Conservation (phyloP, 2,329 filamentous ascomycete species). For the Claviceps sp. region DNA sequence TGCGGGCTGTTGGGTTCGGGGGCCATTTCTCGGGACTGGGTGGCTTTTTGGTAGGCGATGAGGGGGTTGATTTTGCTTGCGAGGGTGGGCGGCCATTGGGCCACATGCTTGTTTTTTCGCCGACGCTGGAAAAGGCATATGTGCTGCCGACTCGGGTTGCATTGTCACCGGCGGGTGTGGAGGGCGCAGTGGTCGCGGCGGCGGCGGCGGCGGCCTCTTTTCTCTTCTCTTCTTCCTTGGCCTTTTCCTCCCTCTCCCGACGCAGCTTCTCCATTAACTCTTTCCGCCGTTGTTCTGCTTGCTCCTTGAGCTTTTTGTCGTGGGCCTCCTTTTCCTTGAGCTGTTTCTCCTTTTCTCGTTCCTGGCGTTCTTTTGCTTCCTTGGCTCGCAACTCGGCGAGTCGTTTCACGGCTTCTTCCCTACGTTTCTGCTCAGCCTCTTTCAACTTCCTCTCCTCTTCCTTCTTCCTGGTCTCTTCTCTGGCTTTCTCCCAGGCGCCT, state of each 20-base stretch:
- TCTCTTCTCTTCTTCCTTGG: slow-evolving; percentile 29
- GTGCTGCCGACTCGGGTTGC: slow-evolving; percentile 31
- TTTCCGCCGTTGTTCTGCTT: slow-evolving; percentile 20
- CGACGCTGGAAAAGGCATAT: slow-evolving; percentile 52
- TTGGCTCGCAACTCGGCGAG: slow-evolving; percentile 43
- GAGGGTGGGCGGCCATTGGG: slow-evolving; percentile 37
- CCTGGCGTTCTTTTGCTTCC: slow-evolving; percentile 33
- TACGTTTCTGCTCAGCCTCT: slow-evolving; percentile 47
- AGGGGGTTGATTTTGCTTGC: slow-evolving; percentile 12
- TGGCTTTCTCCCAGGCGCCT: slow-evolving; percentile 52
- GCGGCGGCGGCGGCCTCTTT: slow-evolving; percentile 24
- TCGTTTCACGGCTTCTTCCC: slow-evolving; percentile 39
- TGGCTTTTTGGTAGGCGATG: slow-evolving; percentile 10
- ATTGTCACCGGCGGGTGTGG: slow-evolving; percentile 12
- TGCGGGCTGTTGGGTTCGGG: slow-evolving; percentile 38
- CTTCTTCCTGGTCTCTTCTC: slow-evolving; percentile 50
- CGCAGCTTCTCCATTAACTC: slow-evolving; percentile 12
- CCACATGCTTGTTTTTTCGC: slow-evolving; percentile 59
- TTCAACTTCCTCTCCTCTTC: slow-evolving; percentile 50
- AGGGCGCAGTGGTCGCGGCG: slow-evolving; percentile 17
- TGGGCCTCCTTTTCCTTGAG: slow-evolving; percentile 22
- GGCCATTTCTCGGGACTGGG: slow-evolving; percentile 26
- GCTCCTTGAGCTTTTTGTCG: slow-evolving; percentile 22
- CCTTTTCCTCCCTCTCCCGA: slow-evolving; percentile 16
- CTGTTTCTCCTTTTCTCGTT: slow-evolving; percentile 27